phyloP scores from a whole-genome alignment of 306 rosid species.

The Alnus glutinosa region DNA sequence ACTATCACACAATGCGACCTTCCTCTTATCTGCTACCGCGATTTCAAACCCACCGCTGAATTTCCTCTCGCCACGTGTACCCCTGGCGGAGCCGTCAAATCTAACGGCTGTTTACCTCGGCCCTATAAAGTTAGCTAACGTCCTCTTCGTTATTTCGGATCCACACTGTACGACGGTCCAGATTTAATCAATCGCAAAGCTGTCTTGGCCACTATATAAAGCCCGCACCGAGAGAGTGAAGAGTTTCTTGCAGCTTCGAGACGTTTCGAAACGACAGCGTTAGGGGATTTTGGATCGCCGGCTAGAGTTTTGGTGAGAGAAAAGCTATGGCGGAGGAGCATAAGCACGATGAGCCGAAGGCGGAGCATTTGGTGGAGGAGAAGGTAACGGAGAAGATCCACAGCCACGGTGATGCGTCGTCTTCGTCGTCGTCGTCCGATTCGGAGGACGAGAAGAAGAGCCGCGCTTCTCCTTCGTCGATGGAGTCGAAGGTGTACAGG shows the following conservation, averaged over 20 bases:
- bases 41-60: constrained; percentile 11
- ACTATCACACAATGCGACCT: neutral
- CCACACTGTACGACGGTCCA: constrained; percentile 24
- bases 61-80: constrained; percentile 32
- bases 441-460: constrained; percentile 54
- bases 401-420: constrained; percentile 39
- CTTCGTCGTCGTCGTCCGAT: constrained; percentile 61
- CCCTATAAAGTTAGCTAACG: neutral
- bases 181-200: constrained; percentile 33
- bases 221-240: neutral
- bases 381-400: constrained; percentile 74
- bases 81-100: neutral
- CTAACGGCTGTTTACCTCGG: neutral
- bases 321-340: constrained; percentile 50
- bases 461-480: constrained; percentile 30
- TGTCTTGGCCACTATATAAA: constrained; percentile 29
- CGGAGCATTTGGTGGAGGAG: constrained; percentile 65
- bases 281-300: constrained; percentile 38
- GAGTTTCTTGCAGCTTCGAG: constrained; percentile 36
- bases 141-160: neutral
- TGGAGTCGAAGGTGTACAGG: constrained; percentile 60
- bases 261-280: constrained; percentile 21
- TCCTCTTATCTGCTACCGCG: constrained; percentile 14
- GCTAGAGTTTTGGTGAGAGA: neutral
- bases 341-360: constrained; percentile 50